A percentile compares a stretch with the other conserved stretches of the same genome.
Evolutionary conservation across 305 asterid genomes (phyloP).

Genomic region (Fraxinus albicans): DNA sequence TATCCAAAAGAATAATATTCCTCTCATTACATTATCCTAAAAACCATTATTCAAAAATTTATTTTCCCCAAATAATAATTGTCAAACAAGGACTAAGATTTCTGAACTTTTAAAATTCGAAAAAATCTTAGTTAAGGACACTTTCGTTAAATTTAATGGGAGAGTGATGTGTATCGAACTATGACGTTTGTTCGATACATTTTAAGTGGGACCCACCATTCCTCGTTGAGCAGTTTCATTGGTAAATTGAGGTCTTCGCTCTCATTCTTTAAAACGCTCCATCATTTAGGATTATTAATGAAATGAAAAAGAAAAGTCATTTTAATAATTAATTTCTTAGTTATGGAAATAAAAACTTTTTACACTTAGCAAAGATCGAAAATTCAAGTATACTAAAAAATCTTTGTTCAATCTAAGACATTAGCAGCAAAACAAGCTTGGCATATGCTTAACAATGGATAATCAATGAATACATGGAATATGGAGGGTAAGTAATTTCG

Average conservation of each 20-base stretch:
- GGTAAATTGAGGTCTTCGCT: neutral
- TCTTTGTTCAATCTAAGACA: neutral
- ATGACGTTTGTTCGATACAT: neutral
- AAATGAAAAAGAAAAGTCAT: neutral
- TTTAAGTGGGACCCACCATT: neutral
- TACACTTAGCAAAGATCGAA: neutral
- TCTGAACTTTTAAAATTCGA: no score
- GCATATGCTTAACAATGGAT: neutral
- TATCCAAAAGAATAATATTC: neutral
- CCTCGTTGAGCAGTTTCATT: neutral
- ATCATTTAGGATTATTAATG: neutral
- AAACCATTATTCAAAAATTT: neutral
- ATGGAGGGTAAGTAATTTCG: neutral
- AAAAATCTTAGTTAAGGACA: neutral
- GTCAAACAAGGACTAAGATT: neutral
- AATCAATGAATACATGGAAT: neutral
- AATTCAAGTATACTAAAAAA: no score
- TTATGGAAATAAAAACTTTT: neutral
- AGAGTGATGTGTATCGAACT: slow-evolving; percentile 10
- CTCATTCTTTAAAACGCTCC: neutral
- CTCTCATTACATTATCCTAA: neutral
- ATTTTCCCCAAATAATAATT: neutral
- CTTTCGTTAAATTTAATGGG: neutral
- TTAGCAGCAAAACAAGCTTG: neutral
- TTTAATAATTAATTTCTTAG: neutral